These are phyloP conservation scores for Cutaneotrichosporon dermatis DNA, from an alignment of 1,284 basidiomycete species.

Conservation along the genomic window DNA sequence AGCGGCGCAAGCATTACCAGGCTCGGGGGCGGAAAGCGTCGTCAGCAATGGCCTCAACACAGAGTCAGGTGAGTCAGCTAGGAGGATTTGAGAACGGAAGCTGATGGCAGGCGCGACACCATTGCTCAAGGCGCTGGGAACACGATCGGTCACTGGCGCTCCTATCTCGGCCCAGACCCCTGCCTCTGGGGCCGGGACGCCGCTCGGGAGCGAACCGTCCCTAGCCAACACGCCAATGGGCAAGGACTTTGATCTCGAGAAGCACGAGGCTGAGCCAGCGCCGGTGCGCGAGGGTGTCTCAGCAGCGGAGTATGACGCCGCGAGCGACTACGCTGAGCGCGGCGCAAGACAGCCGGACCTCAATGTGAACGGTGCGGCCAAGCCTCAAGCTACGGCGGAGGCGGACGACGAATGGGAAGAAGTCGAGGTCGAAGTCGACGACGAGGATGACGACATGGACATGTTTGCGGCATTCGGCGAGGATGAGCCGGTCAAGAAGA, in stretches of 20 bases:
- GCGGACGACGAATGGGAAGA: conserved; percentile 52
- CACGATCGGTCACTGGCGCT: conserved; percentile 19
- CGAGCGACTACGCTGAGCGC: conserved; percentile 53
- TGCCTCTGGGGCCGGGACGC: conserved; percentile 25
- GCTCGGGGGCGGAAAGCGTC: conserved; percentile 35
- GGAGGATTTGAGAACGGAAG: not conserved
- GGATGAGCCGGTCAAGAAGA: conserved; percentile 56
- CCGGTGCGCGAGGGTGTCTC: conserved; percentile 49
- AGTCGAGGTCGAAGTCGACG: conserved; percentile 58
- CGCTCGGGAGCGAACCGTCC: conserved; percentile 28
- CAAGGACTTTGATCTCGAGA: conserved; percentile 40
- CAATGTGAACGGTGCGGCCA: not conserved
- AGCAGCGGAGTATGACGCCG: conserved; percentile 87
- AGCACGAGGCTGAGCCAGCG: conserved; percentile 20
- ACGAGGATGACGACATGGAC: conserved; percentile 65
- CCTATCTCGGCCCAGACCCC: not conserved
- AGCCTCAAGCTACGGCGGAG: not conserved
- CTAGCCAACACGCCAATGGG: conserved; percentile 36
- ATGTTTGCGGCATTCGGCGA: conserved; percentile 74
- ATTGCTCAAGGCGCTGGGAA: conserved; percentile 31
- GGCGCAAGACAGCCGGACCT: not conserved
- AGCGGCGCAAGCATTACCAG: not conserved
- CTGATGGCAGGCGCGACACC: conserved; percentile 33
- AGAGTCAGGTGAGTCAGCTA: conserved; percentile 27
- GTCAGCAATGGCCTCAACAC: conserved; percentile 31